Evolutionary conservation across 805 yeast species (phyloP), one percentile per base, ranked within the genome.

Genomic region (Kuraishia cidri): DNA sequence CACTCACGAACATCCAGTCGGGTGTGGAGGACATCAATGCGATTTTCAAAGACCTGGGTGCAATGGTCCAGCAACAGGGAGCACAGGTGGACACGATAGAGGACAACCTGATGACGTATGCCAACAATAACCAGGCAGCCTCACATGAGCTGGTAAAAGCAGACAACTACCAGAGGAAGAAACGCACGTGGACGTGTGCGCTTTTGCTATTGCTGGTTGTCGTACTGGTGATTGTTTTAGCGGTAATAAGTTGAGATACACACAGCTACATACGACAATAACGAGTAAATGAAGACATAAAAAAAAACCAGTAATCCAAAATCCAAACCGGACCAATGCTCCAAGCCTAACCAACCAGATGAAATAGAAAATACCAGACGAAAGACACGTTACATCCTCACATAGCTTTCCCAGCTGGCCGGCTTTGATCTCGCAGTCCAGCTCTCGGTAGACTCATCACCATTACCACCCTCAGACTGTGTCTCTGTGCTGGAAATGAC

Each of bases 21-120:
- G 94, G 95, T 0, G 85, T 87, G 8, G 71, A 67, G 33, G 96
- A 88, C 42, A 84, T 88, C 26, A 87, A 88, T 52, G 68, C 86
- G 7, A 87, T 88, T 4, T 87, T 86, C 52, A 75, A 76, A 42
- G 95, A 87, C 46, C 55, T 88, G 36, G 86, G 87, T 11, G 69
- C 74, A 24, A 59, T 88, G 45, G 92, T 88, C 2, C 64, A 69
- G 33, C 88, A 85, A 52, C 97, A 88, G 51, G 95, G 95, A 5
- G 77, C 72, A 20, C 87, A 83, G 43, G 67, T 88, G 12, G 94
- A 86, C 47, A 74, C 87, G 0, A 75, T 88, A 12, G 96, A 86
- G 48, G 85, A 79, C 39, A 86, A 86, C 54, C 64, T 88, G 29
- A 57, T 76, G 17, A 72, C 69, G 29, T 61, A 80, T 38, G 72